Conservation (phyloP, 495 filamentous ascomycete genomes). For the Aspergillus diversus region DNA sequence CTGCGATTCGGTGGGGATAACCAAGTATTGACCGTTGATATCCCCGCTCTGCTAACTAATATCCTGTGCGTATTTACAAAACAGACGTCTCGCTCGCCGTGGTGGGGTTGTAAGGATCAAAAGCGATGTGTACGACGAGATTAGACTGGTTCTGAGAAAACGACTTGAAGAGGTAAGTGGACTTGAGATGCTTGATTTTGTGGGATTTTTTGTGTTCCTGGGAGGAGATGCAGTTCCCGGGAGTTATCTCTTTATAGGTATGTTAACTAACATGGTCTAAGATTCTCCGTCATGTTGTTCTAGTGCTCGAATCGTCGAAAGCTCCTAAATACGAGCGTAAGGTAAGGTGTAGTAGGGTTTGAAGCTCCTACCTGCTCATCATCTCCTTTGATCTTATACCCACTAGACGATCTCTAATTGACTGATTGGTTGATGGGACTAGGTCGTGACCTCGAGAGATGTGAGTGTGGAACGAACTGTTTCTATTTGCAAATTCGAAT, state of each 20-base stretch:
- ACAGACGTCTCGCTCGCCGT: slow-evolving; percentile 75
- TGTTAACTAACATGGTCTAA: not conserved
- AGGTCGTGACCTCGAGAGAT: slow-evolving; percentile 63
- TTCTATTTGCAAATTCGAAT: not conserved
- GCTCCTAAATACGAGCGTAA: slow-evolving; percentile 21
- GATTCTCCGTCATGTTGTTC: slow-evolving; percentile 28
- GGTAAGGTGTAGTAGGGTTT: slow-evolving; percentile 9
- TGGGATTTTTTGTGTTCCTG: not conserved
- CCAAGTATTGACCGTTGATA: not conserved
- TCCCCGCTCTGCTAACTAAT: not conserved
- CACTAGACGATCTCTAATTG: not conserved
- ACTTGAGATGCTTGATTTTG: not conserved
- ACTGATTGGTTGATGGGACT: not conserved
- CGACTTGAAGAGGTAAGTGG: slow-evolving; percentile 56
- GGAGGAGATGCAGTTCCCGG: not conserved
- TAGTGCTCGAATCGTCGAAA: slow-evolving; percentile 16
- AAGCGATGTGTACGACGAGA: slow-evolving; percentile 69
- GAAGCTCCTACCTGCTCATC: no score
- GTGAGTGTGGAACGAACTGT: slow-evolving; percentile 44
- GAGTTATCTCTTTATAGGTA: not conserved
- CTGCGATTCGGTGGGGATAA: slow-evolving; percentile 64
- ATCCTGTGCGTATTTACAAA: not conserved
- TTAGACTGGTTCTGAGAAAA: slow-evolving; percentile 55
- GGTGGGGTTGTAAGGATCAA: slow-evolving; percentile 80
- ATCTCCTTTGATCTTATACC: not conserved